These are phyloP conservation scores for Nicotiana benthamiana DNA, from an alignment of 257 asterid species.

Conservation along the genomic window DNA sequence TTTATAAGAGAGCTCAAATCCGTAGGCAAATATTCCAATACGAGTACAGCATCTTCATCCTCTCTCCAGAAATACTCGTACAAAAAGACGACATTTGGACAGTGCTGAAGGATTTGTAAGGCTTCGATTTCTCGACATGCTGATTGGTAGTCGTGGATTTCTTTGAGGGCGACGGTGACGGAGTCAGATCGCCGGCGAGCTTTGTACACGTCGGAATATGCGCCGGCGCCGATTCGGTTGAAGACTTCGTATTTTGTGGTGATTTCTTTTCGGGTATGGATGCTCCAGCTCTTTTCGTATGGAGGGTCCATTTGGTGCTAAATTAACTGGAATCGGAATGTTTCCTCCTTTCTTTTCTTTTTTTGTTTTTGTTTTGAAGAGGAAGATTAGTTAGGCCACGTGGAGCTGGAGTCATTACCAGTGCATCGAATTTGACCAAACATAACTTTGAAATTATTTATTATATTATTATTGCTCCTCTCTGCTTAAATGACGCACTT, in stretches of 20 bases:
- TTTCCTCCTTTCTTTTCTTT: too few relatives aligned
- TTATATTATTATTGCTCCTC: too few relatives aligned
- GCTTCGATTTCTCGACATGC: conserved; percentile 83
- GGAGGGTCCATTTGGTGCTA: conserved; percentile 21
- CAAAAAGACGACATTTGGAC: conserved; percentile 62
- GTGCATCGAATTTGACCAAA: too few relatives aligned
- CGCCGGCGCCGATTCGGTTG: conserved; percentile 86
- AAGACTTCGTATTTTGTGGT: conserved; percentile 58
- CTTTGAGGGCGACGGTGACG: conserved; percentile 70
- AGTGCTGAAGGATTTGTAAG: conserved; percentile 52
- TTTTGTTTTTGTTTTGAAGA: too few relatives aligned
- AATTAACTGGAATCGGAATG: too few relatives aligned
- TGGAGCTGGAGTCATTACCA: too few relatives aligned
- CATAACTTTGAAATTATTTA: too few relatives aligned
- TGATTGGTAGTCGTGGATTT: conserved; percentile 85
- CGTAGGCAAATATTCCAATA: conserved; percentile 77
- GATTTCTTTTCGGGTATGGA: conserved; percentile 78
- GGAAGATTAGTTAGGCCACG: too few relatives aligned
- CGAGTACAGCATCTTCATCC: conserved; percentile 85
- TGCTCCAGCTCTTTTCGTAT: conserved; percentile 89
- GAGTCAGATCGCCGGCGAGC: conserved; percentile 76
- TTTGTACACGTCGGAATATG: conserved; percentile 92
- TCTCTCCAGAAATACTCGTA: conserved; percentile 88
- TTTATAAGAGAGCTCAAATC: conserved; percentile 60
- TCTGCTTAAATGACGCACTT: too few relatives aligned